Percentiles rank a stretch among this genome's conserved stretches.
These are phyloP conservation scores for Scalesia atractyloides DNA, from an alignment of 129 eudicot genomes.

Conservation along the genomic window DNA sequence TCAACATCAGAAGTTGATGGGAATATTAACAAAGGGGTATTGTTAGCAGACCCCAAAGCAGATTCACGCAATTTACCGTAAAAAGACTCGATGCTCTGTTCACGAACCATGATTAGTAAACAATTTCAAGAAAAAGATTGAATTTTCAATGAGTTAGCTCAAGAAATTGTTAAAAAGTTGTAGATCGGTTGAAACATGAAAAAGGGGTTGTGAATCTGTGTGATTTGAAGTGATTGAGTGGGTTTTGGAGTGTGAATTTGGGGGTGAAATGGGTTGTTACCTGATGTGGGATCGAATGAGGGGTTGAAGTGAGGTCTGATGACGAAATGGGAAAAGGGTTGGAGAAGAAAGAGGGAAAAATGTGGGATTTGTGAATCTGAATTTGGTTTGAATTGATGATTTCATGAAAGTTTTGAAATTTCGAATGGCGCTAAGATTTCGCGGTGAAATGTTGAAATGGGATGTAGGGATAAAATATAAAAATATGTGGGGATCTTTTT, in stretches of 20 bases:
- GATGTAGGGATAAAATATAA: too few species aligned
- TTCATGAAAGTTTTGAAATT: conserved; percentile 20
- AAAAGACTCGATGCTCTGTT: conserved; percentile 75
- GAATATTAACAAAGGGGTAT: conserved; percentile 66
- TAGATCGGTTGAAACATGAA: conserved; percentile 3
- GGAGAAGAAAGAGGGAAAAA: conserved; percentile 20
- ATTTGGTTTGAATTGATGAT: conserved; percentile 24
- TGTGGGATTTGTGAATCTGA: conserved; percentile 1
- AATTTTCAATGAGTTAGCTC: neutral
- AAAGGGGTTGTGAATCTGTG: conserved; percentile 21
- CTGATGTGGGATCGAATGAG: conserved; percentile 19
- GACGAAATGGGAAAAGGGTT: neutral
- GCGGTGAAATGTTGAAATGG: conserved; percentile 28
- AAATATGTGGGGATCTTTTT: too few species aligned
- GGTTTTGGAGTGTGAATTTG: conserved; percentile 5
- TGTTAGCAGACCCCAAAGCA: conserved; percentile 41
- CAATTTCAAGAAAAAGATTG: neutral
- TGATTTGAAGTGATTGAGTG: neutral
- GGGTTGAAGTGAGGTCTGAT: neutral
- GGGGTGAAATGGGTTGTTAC: neutral
- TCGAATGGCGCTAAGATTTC: conserved; percentile 31
- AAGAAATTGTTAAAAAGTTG: conserved; percentile 4
- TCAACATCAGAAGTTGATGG: conserved; percentile 95
- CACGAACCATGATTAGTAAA: conserved; percentile 69
- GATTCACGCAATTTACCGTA: conserved; percentile 64